Evolutionary conservation across 371 early-diverging fungal genomes (phyloP).

Genomic region (Mortierella sp.): DNA sequence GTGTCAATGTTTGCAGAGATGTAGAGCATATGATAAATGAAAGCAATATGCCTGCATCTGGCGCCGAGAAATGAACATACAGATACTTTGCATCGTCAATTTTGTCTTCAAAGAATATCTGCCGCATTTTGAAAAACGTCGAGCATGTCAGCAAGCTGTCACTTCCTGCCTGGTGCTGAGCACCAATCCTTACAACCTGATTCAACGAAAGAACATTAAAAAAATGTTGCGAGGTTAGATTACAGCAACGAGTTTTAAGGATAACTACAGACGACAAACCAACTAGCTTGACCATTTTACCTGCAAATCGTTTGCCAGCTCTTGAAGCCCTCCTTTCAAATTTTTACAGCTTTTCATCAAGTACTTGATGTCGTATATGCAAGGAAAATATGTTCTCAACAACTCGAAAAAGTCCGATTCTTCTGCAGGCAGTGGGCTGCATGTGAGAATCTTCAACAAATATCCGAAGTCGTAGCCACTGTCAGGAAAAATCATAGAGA

Average conservation of each 20-base stretch:
- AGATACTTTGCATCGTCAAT: constrained; percentile 95
- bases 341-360: constrained; percentile 97
- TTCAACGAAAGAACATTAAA: neutral
- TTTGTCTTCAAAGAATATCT: constrained; percentile 92
- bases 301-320: constrained; percentile 97
- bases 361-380: constrained; percentile 99
- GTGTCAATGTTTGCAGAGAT: no score
- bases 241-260: no score
- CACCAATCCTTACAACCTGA: constrained; percentile 92
- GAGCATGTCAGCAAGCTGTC: constrained; percentile 97
- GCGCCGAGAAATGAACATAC: constrained; percentile 55
- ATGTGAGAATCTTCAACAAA: constrained; percentile 95
- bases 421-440: constrained; percentile 91
- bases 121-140: constrained; percentile 97
- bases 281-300: no score
- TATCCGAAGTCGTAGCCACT: constrained; percentile 99
- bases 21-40: neutral
- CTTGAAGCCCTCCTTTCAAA: constrained; percentile 98
- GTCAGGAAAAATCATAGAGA: constrained; percentile 6
- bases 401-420: constrained; percentile 96
- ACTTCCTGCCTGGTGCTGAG: constrained; percentile 99
- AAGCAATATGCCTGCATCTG: neutral
- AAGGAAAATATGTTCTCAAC: constrained; percentile 95
- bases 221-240: no score
- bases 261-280: no score